These are phyloP conservation scores for Neurospora sp. DNA, from an alignment of 2,329 filamentous ascomycete species.

Conservation along the genomic window DNA sequence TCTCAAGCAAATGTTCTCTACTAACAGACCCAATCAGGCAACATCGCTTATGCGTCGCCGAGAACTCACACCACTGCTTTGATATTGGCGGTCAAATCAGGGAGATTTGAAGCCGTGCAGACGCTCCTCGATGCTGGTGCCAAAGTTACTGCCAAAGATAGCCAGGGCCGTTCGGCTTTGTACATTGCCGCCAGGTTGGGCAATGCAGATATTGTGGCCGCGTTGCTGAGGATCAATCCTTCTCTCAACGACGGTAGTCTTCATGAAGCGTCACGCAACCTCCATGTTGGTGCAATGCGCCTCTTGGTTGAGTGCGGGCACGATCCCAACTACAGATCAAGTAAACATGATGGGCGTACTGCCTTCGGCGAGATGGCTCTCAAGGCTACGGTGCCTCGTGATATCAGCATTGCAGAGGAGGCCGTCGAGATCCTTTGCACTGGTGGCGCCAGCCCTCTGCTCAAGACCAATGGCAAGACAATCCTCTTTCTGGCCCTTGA, in stretches of 20 bases:
- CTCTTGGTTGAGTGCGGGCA: constrained; percentile 19
- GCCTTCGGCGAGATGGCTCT: constrained; percentile 21
- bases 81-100: constrained; percentile 14
- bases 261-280: constrained; percentile 22
- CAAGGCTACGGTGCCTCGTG: constrained; percentile 10
- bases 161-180: constrained; percentile 16
- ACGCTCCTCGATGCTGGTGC: constrained; percentile 17
- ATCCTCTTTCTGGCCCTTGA: constrained; percentile 22
- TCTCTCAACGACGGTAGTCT: constrained; percentile 23
- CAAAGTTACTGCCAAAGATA: constrained; percentile 15
- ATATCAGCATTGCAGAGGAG: constrained; percentile 14
- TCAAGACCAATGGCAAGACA: constrained; percentile 20
- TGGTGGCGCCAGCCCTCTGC: constrained; percentile 17
- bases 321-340: constrained; percentile 20
- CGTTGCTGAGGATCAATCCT: constrained; percentile 18
- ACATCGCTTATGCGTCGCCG: constrained; percentile 14
- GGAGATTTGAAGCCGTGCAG: constrained; percentile 12
- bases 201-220: constrained; percentile 15
- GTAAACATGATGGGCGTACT: constrained; percentile 19
- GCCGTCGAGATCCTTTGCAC: constrained; percentile 18
- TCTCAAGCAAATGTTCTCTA: no score
- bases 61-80: constrained; percentile 16
- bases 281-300: constrained; percentile 18
- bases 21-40: neutral
- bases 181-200: constrained; percentile 22